phyloP scores from a whole-genome alignment of 2,329 filamentous ascomycete species.

The Diplodia corticola region DNA sequence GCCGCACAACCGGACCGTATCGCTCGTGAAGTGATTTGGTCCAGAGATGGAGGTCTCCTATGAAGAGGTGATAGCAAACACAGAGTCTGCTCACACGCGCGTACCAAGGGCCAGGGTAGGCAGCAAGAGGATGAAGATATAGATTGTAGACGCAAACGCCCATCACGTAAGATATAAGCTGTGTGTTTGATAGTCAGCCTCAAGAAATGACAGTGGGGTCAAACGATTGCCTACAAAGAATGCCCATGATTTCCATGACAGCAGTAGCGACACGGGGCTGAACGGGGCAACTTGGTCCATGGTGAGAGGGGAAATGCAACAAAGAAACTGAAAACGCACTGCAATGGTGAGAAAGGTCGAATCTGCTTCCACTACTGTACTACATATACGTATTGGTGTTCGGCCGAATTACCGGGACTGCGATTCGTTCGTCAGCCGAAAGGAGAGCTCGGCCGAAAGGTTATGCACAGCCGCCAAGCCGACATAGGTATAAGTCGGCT shows the following conservation, averaged over 20 bases:
- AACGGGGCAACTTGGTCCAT: too few relatives aligned
- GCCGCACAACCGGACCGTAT: conserved; percentile 46
- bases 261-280: not conserved
- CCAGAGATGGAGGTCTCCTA: conserved; percentile 26
- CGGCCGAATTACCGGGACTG: too few relatives aligned
- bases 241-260: not conserved
- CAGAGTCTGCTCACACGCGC: conserved; percentile 34
- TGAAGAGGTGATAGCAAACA: conserved; percentile 27
- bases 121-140: conserved; percentile 47
- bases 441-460: too few relatives aligned
- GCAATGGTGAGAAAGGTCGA: too few relatives aligned
- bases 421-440: too few relatives aligned
- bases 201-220: not conserved
- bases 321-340: too few relatives aligned
- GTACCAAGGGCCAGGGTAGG: conserved; percentile 46
- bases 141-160: conserved; percentile 37
- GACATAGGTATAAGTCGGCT: too few relatives aligned
- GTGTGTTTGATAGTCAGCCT: not conserved
- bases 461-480: too few relatives aligned
- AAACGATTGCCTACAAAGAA: not conserved
- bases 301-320: too few relatives aligned
- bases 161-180: conserved; percentile 25
- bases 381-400: too few relatives aligned
- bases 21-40: conserved; percentile 37
- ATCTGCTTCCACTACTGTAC: too few relatives aligned